A percentile compares a stretch with the other conserved stretches of the same genome.
Evolutionary conservation across 1,284 basidiomycete species (phyloP).

Genomic region (Ganoderma resinaceum): DNA sequence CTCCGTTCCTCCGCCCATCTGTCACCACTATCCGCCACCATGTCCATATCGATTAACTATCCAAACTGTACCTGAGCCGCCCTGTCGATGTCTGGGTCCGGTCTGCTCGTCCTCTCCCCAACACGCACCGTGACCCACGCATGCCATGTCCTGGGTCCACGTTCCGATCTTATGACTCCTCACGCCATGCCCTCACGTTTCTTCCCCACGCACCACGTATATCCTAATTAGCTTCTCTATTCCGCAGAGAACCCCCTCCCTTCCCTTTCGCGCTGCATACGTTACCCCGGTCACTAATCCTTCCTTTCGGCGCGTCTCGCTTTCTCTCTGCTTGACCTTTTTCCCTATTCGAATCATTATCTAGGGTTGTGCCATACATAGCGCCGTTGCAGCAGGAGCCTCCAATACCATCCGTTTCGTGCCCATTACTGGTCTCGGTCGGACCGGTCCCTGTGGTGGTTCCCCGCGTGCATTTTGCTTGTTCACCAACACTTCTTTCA

Average conservation of each 20-base stretch:
- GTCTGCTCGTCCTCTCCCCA: constrained; percentile 5
- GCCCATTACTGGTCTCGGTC: not conserved
- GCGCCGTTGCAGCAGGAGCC: constrained; percentile 8
- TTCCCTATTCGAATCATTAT: not conserved
- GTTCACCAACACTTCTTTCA: not conserved
- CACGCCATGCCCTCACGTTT: constrained; percentile 30
- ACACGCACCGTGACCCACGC: constrained; percentile 14
- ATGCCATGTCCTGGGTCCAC: constrained; percentile 26
- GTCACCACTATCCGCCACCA: constrained; percentile 2
- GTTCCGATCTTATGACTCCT: constrained; percentile 24
- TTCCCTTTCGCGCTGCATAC: constrained; percentile 8
- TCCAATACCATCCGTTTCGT: constrained; percentile 18
- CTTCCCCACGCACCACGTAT: constrained; percentile 18
- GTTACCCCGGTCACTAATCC: constrained; percentile 20
- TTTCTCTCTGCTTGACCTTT: constrained; percentile 8
- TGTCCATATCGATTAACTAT: constrained; percentile 19
- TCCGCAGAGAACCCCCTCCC: constrained; percentile 11
- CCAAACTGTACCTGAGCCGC: constrained; percentile 17
- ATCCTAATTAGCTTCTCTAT: constrained; percentile 21
- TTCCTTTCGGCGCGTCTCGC: constrained; percentile 2
- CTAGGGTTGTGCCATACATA: constrained; percentile 16
- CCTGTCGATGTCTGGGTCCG: not conserved
- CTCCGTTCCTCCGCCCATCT: constrained; percentile 2
- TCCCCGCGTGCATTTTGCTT: not conserved
- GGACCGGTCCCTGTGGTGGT: constrained; percentile 2